These are phyloP conservation scores for Paraconiothyrium sp. DNA, from an alignment of 2,329 filamentous ascomycete genomes.

Conservation along the genomic window DNA sequence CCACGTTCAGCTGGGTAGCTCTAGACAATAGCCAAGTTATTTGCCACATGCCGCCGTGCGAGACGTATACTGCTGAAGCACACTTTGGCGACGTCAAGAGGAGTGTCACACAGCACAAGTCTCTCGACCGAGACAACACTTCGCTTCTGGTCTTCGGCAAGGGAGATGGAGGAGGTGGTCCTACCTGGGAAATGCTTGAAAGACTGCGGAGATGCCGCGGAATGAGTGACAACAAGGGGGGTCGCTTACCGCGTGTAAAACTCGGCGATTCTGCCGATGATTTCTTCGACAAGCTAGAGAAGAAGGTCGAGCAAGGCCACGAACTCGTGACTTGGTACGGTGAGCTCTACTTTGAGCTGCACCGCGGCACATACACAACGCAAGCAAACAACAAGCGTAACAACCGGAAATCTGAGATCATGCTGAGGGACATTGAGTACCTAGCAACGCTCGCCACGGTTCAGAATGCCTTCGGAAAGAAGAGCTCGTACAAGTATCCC, in stretches of 20 bases:
- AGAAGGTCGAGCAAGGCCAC: conserved; percentile 72
- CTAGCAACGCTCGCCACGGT: conserved; percentile 87
- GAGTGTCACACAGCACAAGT: conserved; percentile 92
- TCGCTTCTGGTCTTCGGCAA: conserved; percentile 95
- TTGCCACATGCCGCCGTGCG: conserved; percentile 95
- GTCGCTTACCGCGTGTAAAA: conserved; percentile 84
- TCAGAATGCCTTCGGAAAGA: conserved; percentile 62
- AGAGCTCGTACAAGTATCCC: conserved; percentile 79
- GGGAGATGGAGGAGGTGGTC: conserved; percentile 93
- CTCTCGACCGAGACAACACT: conserved; percentile 89
- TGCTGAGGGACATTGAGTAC: conserved; percentile 88
- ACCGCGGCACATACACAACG: conserved; percentile 96
- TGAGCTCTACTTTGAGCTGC: conserved; percentile 96
- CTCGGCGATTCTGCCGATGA: conserved; percentile 92
- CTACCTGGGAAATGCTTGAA: conserved; percentile 92
- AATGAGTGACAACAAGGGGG: conserved; percentile 86
- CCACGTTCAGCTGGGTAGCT: conserved; percentile 98
- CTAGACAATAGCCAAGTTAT: conserved; percentile 96
- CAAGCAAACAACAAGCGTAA: conserved; percentile 97
- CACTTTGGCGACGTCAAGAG: conserved; percentile 94
- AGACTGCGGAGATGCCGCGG: conserved; percentile 93
- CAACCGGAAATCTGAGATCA: conserved; percentile 84
- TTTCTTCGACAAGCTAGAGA: conserved; percentile 87
- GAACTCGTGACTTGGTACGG: conserved; percentile 96
- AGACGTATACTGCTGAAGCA: conserved; percentile 94